Evolutionary conservation across 2,329 filamentous ascomycete species (phyloP), one percentile per base, ranked within the genome.

Genomic region (Microsporum audouinii): DNA sequence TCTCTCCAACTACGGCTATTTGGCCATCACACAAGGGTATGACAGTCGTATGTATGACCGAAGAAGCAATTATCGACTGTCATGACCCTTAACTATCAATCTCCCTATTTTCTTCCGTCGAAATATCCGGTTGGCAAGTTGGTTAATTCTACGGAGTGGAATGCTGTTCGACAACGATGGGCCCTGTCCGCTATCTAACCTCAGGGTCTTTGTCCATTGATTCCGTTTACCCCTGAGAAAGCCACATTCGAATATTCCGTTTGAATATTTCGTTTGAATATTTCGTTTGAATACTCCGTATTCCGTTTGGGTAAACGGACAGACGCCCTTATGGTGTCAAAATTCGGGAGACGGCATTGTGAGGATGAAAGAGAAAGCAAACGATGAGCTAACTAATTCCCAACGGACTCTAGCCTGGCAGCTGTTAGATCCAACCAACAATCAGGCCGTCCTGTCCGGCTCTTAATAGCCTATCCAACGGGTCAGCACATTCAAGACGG

Each of bases 51-150:
- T 14, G 5, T 17, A n/a, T 14, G 27, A n/a, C 2, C 2, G 23
- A 55, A 55, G 51, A 55, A 55, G 51, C 31, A 55, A 55, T 55
- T 55, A 55, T 55, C 23, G 14, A 12, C n/a, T 12, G 41, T 45
- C 51, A 36, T n/a, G 31, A 1, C 17, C 17, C 2, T 36, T 55
- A 10, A 36, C 5, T 36, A 36, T 5, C 14, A 23, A 23, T 17
- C 39, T 43, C 14, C 39, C 14, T 55, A 17, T 31, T 34, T 55
- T 34, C 27, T 29, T 53, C 12, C 3, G 14, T 39, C 23, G 27
- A 51, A 51, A 55, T 55, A 36, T 3, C 51, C 33, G 51, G 31
- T 31, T 55, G 47, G n/a, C 29, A 10, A 14, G 31, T n/a, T 23
- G 34, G 23, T 17, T 17, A 36, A n/a, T 36, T 7, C n/a, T n/a